Evolutionary conservation across 208 protist genomes (phyloP), one percentile per base, ranked within the genome.

Genomic region (Crithidia sp.): DNA sequence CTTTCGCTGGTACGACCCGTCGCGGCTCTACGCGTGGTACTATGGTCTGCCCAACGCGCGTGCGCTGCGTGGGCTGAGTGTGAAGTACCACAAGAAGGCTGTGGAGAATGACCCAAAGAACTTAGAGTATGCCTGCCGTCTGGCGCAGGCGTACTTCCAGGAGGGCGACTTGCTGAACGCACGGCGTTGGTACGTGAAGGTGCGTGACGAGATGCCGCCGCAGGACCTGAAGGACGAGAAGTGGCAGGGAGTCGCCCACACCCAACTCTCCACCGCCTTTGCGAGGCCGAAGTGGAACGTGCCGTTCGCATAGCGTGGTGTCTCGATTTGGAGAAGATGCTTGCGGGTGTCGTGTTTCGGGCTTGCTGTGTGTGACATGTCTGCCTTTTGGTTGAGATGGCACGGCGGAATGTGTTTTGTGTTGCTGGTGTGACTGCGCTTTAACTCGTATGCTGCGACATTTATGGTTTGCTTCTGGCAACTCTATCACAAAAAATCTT

Each of bases 121-220:
- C 67, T 77, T 96, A 43, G 88, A 96, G 74, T 93, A 90, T 73
- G 87, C 87, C 36, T 92, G 87, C 74, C 82, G 91, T 39, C 83
- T 96, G 37, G 91, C 84, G 49, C 86, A 92, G 84, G 91, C 86
- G 43, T 94, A 94, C 76, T 94, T 89, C 74, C 87, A 93, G 71
- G 40, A 71, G 40, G 91, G 91, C 50, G 91, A 96, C 67, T 59
- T 79, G 54, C 71, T 82, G 44, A 92, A 92, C 68, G 85, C 91
- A 44, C 85, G 91, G 8, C 87, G 89, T 12, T 96, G 88, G 89
- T 96, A 91, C 71, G 76, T 89, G 19, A 86, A 86, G 68, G 88
- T 94, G 52, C 91, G 91, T 2, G 89, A 96, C 68, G 89, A 94
- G 73, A 91, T 96, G 89, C 86, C 87, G 50, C 91, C 88, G 53